Conservation (phyloP, 371 early-diverging fungal genomes). For the Capillidium rhysosporum region DNA sequence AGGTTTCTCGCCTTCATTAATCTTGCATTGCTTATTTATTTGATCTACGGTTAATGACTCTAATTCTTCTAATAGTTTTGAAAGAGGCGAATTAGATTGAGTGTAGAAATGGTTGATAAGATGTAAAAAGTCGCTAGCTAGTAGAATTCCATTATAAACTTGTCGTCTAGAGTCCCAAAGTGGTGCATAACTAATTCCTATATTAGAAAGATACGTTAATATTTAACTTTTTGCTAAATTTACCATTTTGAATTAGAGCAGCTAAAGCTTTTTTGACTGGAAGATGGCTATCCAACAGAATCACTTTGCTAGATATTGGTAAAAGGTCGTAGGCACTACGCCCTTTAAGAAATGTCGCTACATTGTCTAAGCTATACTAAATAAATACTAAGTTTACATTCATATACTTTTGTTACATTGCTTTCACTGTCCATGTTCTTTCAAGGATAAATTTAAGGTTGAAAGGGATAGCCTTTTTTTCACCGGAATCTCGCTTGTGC, state of each 20-base stretch:
- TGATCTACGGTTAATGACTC: slow-evolving; percentile 58
- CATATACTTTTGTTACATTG: too few relatives aligned
- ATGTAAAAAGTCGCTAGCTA: slow-evolving; percentile 81
- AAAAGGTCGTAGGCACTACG: slow-evolving; percentile 49
- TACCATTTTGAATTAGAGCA: slow-evolving; percentile 82
- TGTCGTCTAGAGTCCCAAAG: slow-evolving; percentile 66
- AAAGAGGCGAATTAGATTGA: slow-evolving; percentile 31
- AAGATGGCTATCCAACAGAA: slow-evolving; percentile 76
- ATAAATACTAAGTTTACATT: too few relatives aligned
- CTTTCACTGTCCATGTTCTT: too few relatives aligned
- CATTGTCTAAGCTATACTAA: too few relatives aligned
- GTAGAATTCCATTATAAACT: slow-evolving; percentile 76
- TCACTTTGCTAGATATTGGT: slow-evolving; percentile 72
- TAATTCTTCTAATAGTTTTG: slow-evolving; percentile 60
- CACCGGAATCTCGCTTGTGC: too few relatives aligned
- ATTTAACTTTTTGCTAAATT: not conserved
- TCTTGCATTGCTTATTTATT: slow-evolving; percentile 33
- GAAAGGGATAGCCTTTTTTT: too few relatives aligned
- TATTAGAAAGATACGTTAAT: not conserved
- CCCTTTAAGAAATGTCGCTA: slow-evolving; percentile 33
- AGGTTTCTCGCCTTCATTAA: slow-evolving; percentile 34
- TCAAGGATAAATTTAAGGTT: too few relatives aligned
- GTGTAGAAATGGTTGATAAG: slow-evolving; percentile 78
- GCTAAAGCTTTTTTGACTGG: slow-evolving; percentile 82
- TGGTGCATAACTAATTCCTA: slow-evolving; percentile 86